Base-by-base conservation (phyloP, 176 grass and related monocot species). In the Guadua angustifolia region DNA sequence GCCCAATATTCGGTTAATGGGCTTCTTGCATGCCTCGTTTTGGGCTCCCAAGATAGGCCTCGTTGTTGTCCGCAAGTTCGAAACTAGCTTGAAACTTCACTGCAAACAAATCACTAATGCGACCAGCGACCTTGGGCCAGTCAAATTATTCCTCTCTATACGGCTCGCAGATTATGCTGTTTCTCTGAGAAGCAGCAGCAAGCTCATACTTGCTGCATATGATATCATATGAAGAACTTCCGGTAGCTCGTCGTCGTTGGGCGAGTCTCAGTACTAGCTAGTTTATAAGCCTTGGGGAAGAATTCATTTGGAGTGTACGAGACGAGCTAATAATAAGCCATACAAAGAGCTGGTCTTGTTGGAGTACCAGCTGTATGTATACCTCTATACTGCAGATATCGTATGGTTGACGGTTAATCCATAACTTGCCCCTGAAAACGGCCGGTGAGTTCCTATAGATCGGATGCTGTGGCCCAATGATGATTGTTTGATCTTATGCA, bases 401-500 rank as follows among this genome's bases (percentile, higher is more conserved):
- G 43, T 26, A 72, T 13, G 42, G n/a, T 71, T 26, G 16, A 24
- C 25, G 4, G 24, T 13, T 24, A 25, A 25, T 43, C 50, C 2
- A 43, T 69, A n/a, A 11, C 68, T 45, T 63, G 24, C 22, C 17
- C 22, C 57, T 45, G 1, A 78, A 45, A 44, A 78, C 25, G 57
- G 4, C 21, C 11, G 50, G 52, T 56, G n/a, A 13, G 25, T 33
- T 71, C 7, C 6, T 14, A 52, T 29, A 52, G 11, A 64, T 47
- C 44, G 11, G 25, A 35, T 38, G 16, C 6, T 35, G 43, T n/a
- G 77, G 43, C 43, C 49, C 1, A 17, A 3, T 32, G 69, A 24
- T 72, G 24, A 71, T 7, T 26, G 43, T 6, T 71, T n/a, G n/a
- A 47, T 70, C 73, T 75, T 75, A 57, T 39, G 50, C 51, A 75